Evolutionary conservation across 176 grass and related monocot species (phyloP).

Genomic region (Aegilops umbellulata): DNA sequence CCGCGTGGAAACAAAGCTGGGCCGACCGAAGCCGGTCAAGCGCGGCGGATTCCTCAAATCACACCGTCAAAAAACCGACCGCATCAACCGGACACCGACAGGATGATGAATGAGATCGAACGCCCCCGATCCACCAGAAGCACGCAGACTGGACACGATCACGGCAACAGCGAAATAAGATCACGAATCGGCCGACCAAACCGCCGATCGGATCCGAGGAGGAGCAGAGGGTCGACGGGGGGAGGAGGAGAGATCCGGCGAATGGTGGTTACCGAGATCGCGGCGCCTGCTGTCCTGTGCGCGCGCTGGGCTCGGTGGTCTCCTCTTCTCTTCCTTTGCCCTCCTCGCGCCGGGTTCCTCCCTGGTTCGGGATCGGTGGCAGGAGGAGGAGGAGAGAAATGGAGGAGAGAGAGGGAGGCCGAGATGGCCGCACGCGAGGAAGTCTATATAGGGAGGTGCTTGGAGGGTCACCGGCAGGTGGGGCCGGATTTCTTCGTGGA

Average conservation of each 20-base stretch:
- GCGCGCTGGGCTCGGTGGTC: background rate
- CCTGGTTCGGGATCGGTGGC: conserved; percentile 9
- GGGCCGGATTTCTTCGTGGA: background rate
- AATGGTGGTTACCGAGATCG: conserved; percentile 35
- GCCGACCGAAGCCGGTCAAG: conserved; percentile 2
- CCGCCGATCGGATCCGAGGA: background rate
- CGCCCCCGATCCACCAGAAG: background rate
- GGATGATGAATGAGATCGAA: background rate
- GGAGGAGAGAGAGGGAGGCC: background rate
- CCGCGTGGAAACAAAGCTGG: conserved; percentile 25
- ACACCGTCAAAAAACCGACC: background rate
- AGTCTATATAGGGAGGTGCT: background rate
- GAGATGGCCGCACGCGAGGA: background rate
- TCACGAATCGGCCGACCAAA: background rate
- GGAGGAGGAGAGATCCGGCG: background rate
- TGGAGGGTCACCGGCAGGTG: conserved; percentile 22
- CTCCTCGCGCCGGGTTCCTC: conserved; percentile 7
- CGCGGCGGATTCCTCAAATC: conserved; percentile 12
- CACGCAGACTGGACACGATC: background rate
- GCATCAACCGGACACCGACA: background rate
- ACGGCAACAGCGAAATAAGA: background rate
- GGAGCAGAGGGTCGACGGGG: background rate
- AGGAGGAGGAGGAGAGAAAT: conserved; percentile 16
- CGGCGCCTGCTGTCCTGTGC: background rate
- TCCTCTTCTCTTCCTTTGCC: conserved; percentile 30